Evolutionary conservation across 495 filamentous ascomycete species (phyloP).

Genomic region (Articulospora tetracladia): DNA sequence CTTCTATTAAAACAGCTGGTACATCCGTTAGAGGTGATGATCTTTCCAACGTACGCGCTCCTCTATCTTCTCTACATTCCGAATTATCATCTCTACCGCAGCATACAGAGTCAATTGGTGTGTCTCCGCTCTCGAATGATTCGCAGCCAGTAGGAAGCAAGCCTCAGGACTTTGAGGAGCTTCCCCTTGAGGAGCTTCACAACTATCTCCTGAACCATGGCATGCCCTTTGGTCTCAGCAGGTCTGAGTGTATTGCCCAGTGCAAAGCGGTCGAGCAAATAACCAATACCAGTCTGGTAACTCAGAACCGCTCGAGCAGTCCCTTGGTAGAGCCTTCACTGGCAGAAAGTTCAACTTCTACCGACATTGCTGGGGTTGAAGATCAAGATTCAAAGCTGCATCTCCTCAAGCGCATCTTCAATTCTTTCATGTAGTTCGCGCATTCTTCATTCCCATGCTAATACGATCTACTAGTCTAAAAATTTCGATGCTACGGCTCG

Average conservation of each 20-base stretch:
- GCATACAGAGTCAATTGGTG: neutral
- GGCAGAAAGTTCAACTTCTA: too few species aligned
- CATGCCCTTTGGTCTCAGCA: neutral
- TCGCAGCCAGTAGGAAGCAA: neutral
- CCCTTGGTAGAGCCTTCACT: too few species aligned
- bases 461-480: neutral
- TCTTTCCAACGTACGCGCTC: neutral
- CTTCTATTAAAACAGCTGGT: neutral
- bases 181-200: neutral
- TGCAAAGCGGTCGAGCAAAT: neutral
- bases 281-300: neutral
- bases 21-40: neutral
- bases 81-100: neutral
- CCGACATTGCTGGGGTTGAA: too few species aligned
- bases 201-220: neutral
- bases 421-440: neutral
- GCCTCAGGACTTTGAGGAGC: neutral
- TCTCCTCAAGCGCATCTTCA: neutral
- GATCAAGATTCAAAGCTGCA: too few species aligned
- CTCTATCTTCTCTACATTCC: neutral
- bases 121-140: neutral
- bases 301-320: neutral
- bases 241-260: neutral
- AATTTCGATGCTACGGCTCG: slow-evolving; percentile 5
- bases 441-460: neutral